These are phyloP conservation scores for Pulveroboletus ravenelii DNA, from an alignment of 768 basidiomycete genomes.

Conservation along the genomic window DNA sequence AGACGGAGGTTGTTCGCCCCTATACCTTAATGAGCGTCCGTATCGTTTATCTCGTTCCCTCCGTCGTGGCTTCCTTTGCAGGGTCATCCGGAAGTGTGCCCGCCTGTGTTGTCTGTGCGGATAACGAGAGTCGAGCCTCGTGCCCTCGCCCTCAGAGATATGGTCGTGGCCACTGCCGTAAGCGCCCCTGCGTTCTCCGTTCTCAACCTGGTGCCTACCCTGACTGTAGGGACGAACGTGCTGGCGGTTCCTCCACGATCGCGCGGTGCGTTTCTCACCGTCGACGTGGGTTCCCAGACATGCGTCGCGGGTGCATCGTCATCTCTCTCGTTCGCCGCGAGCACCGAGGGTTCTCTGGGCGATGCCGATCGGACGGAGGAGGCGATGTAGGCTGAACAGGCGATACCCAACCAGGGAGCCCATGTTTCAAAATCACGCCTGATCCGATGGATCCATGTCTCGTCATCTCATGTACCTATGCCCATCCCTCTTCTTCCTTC, in stretches of 20 bases:
- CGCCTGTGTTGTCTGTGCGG: neutral
- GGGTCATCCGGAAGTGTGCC: constrained; percentile 2
- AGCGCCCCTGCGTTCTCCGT: neutral
- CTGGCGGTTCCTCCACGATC: constrained; percentile 1
- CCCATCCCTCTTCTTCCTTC: neutral
- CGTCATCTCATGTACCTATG: neutral
- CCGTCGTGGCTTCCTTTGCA: neutral
- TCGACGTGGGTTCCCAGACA: constrained; percentile 2
- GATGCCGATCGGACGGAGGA: neutral
- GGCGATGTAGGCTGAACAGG: neutral
- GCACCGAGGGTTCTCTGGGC: neutral
- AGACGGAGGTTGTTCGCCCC: neutral
- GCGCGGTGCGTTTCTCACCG: neutral
- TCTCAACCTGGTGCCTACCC: neutral
- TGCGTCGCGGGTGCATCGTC: neutral
- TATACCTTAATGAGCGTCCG: neutral
- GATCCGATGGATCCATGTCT: neutral
- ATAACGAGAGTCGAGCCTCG: constrained; percentile 5
- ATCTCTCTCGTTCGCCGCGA: neutral
- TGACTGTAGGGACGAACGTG: neutral
- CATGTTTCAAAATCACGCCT: neutral
- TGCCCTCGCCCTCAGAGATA: neutral
- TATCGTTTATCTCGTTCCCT: constrained; percentile 3
- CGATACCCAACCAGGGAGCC: neutral
- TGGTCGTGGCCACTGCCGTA: neutral